Base-by-base conservation (phyloP, 805 yeast species). In the Priceomyces carsonii region DNA sequence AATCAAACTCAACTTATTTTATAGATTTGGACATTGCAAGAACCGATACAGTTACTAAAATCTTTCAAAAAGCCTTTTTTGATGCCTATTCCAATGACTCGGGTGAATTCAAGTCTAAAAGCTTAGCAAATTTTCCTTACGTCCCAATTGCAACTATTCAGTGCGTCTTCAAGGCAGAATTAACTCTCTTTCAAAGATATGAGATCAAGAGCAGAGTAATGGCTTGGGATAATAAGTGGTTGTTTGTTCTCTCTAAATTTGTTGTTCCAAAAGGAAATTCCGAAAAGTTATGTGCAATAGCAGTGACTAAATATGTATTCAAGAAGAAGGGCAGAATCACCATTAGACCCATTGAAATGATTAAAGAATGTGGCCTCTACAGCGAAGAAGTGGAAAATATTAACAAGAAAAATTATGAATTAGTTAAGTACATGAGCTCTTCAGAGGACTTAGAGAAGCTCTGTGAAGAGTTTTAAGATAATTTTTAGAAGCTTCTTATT, bases 161-260 rank as follows among this genome's bases (percentile, higher is more conserved):
- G 33, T 73, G 83, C 19, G 69, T 75, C 18, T 90, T 86, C 62
- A 71, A 81, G 42, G 76, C 73, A 43, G 96, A 90, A 51, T 79
- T 91, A 53, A 73, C 63, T 48, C 82, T 91, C 1, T 85, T 80
- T 51, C 75, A 73, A 36, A 47, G 49, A 17, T 90, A 80, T 54
- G 44, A 61, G 3, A 68, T 90, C 15, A 64, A 66, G 22, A 73
- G 84, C 3, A 66, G 77, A 24, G 71, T 90, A 13, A 55, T 85
- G 5, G 82, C 91, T 6, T 89, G 96, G 95, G 93, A 86, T 61
- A 69, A 75, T 21, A 90, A 89, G 58, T 88, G 96, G 96, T 49
- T 90, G 9, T 89, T 79, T 52, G 73, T 86, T 8, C 44, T 84
- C 16, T 76, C 84, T 26, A 72, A 77, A 48, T 87, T 88, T 51